phyloP scores from a whole-genome alignment of 805 yeast species.

The Cyberlindnera mississippiensis region DNA sequence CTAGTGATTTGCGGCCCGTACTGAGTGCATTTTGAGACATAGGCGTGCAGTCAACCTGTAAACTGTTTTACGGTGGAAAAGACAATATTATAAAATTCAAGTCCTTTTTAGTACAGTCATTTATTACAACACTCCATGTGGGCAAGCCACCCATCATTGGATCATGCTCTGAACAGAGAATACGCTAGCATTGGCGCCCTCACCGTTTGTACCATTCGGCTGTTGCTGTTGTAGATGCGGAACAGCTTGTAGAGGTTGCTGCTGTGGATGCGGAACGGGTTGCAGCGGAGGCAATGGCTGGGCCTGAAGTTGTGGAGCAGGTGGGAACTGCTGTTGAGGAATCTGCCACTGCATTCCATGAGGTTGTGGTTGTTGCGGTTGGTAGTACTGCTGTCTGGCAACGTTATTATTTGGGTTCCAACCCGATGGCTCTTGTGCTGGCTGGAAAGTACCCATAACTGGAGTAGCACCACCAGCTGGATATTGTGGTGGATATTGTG shows the following conservation, averaged over 20 bases:
- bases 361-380: not conserved
- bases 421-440: not conserved
- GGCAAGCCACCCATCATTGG: not conserved
- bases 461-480: not conserved
- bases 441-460: not conserved
- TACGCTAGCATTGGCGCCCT: not conserved
- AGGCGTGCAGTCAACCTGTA: too few relatives aligned
- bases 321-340: not conserved
- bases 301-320: not conserved
- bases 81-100: too few relatives aligned
- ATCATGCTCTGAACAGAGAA: conserved; percentile 2
- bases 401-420: too few relatives aligned
- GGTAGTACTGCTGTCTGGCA: not conserved
- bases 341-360: not conserved
- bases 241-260: not conserved
- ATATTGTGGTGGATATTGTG: not conserved
- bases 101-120: too few relatives aligned
- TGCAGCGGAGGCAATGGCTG: not conserved
- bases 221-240: not conserved
- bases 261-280: not conserved
- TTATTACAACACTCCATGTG: too few relatives aligned
- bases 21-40: too few relatives aligned
- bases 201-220: not conserved
- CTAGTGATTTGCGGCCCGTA: too few relatives aligned
- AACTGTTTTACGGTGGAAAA: too few relatives aligned